phyloP scores from a whole-genome alignment of 2,329 filamentous ascomycete species.

The Penicillium sp. region DNA sequence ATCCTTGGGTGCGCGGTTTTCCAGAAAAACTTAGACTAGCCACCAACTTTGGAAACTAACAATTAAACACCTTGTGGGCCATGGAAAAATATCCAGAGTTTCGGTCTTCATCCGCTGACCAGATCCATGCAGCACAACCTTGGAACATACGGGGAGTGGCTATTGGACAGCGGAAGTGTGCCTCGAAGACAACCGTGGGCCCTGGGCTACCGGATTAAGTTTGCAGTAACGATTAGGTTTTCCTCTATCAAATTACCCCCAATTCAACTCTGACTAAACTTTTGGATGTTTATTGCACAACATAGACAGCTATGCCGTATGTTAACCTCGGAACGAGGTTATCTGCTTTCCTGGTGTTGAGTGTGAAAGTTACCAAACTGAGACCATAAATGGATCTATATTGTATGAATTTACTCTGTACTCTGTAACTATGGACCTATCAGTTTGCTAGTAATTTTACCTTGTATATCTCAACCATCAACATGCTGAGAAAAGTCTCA shows the following conservation, averaged over 20 bases:
- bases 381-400: not conserved
- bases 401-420: not conserved
- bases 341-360: not conserved
- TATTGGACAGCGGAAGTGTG: constrained; percentile 11
- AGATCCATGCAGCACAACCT: no score
- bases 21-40: not conserved
- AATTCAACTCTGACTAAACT: not conserved
- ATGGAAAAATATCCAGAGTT: not conserved
- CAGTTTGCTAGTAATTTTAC: not conserved
- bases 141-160: not conserved
- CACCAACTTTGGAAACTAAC: not conserved
- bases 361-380: not conserved
- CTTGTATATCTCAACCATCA: not conserved
- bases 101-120: not conserved
- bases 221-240: constrained; percentile 6
- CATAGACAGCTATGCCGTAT: not conserved
- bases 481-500: not conserved
- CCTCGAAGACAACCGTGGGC: constrained; percentile 17
- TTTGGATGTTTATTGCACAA: not conserved
- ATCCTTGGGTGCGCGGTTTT: not conserved
- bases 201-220: not conserved
- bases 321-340: not conserved
- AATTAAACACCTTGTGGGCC: not conserved
- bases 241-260: not conserved
- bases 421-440: not conserved